phyloP scores from a whole-genome alignment of 75 land plant genomes.

The Picea sitchensis region DNA sequence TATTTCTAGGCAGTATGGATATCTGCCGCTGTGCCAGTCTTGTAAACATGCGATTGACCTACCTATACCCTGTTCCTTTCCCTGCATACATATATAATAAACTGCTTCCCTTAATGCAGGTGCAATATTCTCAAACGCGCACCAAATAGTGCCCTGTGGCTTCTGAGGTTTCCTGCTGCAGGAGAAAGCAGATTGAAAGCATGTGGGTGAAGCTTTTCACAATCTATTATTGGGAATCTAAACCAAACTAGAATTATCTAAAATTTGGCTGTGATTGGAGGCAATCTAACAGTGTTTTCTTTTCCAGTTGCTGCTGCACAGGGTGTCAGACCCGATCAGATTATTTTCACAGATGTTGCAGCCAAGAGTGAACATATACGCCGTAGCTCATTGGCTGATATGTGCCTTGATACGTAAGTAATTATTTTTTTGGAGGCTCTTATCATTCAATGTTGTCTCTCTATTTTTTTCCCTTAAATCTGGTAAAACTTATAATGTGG shows the following conservation, averaged over 20 bases:
- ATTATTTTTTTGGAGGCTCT: background rate
- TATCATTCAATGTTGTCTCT: background rate
- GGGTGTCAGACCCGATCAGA: conserved; percentile 48
- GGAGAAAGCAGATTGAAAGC: conserved; percentile 45
- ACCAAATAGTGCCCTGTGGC: conserved; percentile 53
- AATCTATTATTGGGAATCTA: background rate
- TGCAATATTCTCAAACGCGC: conserved; percentile 51
- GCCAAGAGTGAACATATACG: conserved; percentile 52
- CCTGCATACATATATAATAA: background rate
- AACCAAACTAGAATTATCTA: background rate
- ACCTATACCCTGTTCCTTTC: background rate
- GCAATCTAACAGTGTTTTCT: background rate
- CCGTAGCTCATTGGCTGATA: conserved; percentile 44
- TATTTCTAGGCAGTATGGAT: background rate
- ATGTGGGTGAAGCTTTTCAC: conserved; percentile 21
- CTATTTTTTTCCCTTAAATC: background rate
- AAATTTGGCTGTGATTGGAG: background rate
- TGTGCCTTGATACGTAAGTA: conserved; percentile 54
- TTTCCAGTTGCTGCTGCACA: conserved; percentile 46
- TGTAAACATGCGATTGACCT: too few species aligned
- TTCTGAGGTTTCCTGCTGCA: conserved; percentile 53
- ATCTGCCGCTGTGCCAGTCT: background rate
- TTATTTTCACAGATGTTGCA: conserved; percentile 59
- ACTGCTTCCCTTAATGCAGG: conserved; percentile 18
- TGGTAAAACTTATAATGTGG: background rate